Percentiles rank a stretch among this genome's conserved stretches.
These are phyloP conservation scores for Medakamo hakoo DNA, from an alignment of 139 green algal genomes.

Conservation along the genomic window DNA sequence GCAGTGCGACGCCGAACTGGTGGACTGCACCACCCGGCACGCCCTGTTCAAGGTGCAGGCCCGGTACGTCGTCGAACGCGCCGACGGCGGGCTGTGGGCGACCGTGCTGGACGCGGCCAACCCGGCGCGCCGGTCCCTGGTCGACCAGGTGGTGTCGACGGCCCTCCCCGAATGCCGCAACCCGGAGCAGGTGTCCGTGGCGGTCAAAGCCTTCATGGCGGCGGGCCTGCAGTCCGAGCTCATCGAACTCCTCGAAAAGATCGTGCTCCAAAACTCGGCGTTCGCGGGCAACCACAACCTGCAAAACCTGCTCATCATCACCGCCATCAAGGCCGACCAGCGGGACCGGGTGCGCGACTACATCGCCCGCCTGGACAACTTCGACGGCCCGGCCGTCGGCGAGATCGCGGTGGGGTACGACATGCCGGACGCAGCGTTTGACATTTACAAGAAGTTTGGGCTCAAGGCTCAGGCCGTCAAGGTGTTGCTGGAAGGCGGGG, in stretches of 20 bases:
- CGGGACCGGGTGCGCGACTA: conserved; percentile 84
- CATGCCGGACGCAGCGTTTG: conserved; percentile 93
- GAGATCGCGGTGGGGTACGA: conserved; percentile 69
- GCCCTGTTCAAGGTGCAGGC: conserved; percentile 96
- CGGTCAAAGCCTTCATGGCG: conserved; percentile 98
- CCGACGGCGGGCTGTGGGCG: conserved; percentile 77
- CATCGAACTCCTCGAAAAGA: conserved; percentile 99
- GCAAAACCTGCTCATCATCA: conserved; percentile 96
- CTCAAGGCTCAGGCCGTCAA: conserved; percentile 61
- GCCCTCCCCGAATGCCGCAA: conserved; percentile 95
- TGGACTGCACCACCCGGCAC: conserved; percentile 93
- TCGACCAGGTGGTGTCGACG: conserved; percentile 87
- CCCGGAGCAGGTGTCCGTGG: conserved; percentile 90
- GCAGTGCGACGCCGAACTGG: conserved; percentile 86
- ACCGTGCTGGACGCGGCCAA: conserved; percentile 81
- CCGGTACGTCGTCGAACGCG: conserved; percentile 89
- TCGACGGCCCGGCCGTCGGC: conserved; percentile 83
- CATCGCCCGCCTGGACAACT: conserved; percentile 95
- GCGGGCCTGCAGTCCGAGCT: conserved; percentile 88
- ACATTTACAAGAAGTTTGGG: conserved; percentile 97
- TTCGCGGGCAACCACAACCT: conserved; percentile 99
- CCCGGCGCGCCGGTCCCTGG: conserved; percentile 64
- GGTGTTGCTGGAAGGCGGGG: conserved; percentile 73
- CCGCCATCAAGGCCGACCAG: conserved; percentile 84
- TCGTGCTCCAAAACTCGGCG: conserved; percentile 91